Base-by-base conservation (phyloP, 805 yeast species). In the Priceomyces castillae region DNA sequence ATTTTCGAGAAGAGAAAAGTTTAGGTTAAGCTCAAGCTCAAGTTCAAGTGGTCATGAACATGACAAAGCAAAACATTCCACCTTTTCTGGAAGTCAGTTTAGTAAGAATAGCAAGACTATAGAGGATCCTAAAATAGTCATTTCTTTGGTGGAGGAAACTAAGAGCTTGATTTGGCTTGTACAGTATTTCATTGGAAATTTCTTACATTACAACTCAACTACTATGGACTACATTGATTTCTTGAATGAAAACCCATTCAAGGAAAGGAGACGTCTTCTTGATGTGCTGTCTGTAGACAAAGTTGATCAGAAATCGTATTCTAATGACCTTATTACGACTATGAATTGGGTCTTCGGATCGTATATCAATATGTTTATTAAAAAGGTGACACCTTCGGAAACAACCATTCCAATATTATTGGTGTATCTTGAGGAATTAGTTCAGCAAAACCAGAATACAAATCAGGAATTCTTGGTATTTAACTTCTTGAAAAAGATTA, bases 381-480 rank as follows among this genome's bases (percentile, higher is more conserved):
- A 67, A 46, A 62, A 57, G 35, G 48, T 69, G n/a, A 58, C 59
- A 7, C 74, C 76, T 1, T 46, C 58, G 10, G 75, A 66, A 25
- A 53, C 64, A 42, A 61, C 55, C 31, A 52, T 66, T 12, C 74
- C 74, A 1, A 43, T 57, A 18, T 47, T 68, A n/a, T 51, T 71
- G 40, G 48, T 59, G 2, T 59, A 61, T 22, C 43, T 71, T 40
- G 66, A 62, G 30, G 45, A 48, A 54, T 59, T 48, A 44, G 51
- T 39, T 39, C 61, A 30, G 43, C 76, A 50, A 57, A 74, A 61
- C 15, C 74, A 74, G 7, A 64, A 77, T 7, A 69, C 83, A 1
- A 77, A 79, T 57, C 90, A 84, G 55, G 96, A 86, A 49, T 87
- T 75, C 51, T 57, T 71, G 30, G 64, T 76, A 16, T 66, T 77